Conservation (phyloP, 129 eudicot species). For the Ambrosia artemisiifolia region DNA sequence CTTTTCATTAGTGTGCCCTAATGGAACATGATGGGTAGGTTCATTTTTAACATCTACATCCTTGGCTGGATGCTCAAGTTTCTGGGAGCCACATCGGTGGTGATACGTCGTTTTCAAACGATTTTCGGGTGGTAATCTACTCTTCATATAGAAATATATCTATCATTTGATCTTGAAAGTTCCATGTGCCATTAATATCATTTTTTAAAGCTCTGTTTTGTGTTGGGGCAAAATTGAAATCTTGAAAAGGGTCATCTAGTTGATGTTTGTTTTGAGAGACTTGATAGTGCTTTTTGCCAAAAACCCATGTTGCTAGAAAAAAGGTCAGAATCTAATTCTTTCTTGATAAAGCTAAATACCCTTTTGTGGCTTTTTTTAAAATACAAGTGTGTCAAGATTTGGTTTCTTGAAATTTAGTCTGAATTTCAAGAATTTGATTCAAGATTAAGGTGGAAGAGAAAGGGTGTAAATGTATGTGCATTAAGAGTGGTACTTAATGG, state of each 20-base stretch:
- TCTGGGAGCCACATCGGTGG: constrained; percentile 40
- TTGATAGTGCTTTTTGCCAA: constrained; percentile 29
- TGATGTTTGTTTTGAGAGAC: constrained; percentile 29
- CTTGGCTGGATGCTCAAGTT: constrained; percentile 30
- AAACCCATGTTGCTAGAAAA: constrained; percentile 33
- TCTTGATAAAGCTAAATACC: constrained; percentile 31
- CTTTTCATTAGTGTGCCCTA: constrained; percentile 39
- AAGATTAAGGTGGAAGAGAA: not conserved
- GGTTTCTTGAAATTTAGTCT: constrained; percentile 23
- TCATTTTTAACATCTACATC: constrained; percentile 48
- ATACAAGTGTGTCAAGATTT: not conserved
- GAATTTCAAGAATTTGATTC: constrained; percentile 17
- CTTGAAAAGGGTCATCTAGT: constrained; percentile 21
- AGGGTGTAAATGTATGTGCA: constrained; percentile 14
- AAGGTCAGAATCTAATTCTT: constrained; percentile 31
- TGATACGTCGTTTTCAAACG: constrained; percentile 43
- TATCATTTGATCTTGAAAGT: constrained; percentile 22
- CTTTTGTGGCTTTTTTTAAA: not conserved
- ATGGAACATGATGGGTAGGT: constrained; percentile 41
- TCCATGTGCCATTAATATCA: constrained; percentile 34
- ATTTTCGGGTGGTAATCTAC: constrained; percentile 22
- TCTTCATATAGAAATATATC: not conserved
- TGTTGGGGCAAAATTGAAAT: constrained; percentile 23
- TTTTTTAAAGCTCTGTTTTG: constrained; percentile 2
- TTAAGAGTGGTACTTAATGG: constrained; percentile 28